Conservation (phyloP, 768 basidiomycete species). For the Phlebiopsis flavidoalba region DNA sequence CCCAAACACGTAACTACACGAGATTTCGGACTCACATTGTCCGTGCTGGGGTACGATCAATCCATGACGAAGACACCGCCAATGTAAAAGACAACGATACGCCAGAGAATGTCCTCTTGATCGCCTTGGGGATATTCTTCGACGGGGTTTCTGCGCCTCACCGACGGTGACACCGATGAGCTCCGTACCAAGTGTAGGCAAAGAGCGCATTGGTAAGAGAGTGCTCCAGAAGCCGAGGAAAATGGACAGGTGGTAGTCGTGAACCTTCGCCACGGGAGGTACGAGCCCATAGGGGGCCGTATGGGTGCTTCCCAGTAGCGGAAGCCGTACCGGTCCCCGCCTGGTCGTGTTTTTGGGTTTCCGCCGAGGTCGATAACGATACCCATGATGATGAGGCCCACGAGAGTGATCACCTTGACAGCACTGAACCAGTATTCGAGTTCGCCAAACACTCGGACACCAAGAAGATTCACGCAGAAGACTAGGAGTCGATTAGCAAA, state of each 20-base stretch:
- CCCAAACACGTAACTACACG: neutral
- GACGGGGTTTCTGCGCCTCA: conserved; percentile 67
- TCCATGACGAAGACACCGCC: conserved; percentile 70
- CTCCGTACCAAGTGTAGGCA: conserved; percentile 69
- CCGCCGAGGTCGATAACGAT: conserved; percentile 63
- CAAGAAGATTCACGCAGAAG: conserved; percentile 52
- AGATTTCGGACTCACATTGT: conserved; percentile 29
- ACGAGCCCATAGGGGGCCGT: conserved; percentile 53
- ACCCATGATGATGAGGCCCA: conserved; percentile 46
- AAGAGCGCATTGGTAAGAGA: conserved; percentile 68
- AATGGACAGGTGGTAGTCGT: conserved; percentile 42
- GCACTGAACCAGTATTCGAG: conserved; percentile 72
- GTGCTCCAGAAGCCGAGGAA: conserved; percentile 73
- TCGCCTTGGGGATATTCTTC: conserved; percentile 69
- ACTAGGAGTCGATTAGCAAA: conserved; percentile 28
- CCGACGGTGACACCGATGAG: conserved; percentile 62
- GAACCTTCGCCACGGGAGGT: conserved; percentile 43
- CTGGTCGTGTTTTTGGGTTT: conserved; percentile 25
- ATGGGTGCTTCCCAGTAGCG: conserved; percentile 38
- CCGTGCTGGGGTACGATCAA: conserved; percentile 61
- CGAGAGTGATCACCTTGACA: conserved; percentile 52
- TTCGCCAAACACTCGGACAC: conserved; percentile 65
- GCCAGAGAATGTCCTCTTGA: conserved; percentile 57
- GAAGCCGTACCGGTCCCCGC: conserved; percentile 28
- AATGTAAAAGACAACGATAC: conserved; percentile 60